phyloP scores from a whole-genome alignment of 768 basidiomycete genomes.

The Lactarius hatsudake region DNA sequence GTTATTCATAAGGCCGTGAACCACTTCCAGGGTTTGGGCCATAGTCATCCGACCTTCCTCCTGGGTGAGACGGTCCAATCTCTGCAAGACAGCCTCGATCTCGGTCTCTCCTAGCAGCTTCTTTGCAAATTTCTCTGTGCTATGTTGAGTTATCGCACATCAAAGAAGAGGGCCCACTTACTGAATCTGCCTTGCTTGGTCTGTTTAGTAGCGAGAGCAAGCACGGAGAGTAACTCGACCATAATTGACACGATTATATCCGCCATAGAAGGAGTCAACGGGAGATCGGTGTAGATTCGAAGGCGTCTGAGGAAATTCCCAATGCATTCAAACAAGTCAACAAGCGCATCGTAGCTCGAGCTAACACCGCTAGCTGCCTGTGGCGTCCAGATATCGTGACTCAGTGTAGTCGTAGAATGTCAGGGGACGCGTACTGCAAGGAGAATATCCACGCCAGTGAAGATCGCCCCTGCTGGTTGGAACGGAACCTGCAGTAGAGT shows the following conservation, averaged over 20 bases:
- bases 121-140: background rate
- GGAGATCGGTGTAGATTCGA: background rate
- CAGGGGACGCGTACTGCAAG: background rate
- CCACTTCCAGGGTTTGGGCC: background rate
- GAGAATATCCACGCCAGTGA: background rate
- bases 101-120: background rate
- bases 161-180: background rate
- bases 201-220: slow-evolving; percentile 2
- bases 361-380: background rate
- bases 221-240: background rate
- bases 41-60: background rate
- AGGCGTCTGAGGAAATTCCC: background rate
- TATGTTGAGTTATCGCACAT: background rate
- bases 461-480: background rate
- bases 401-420: background rate
- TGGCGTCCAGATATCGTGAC: background rate
- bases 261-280: background rate
- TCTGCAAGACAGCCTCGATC: background rate
- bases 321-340: background rate
- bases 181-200: background rate
- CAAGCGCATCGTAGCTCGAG: background rate
- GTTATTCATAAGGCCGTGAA: background rate
- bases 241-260: background rate
- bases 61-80: background rate
- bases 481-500: background rate